Conservation (phyloP, 768 basidiomycete genomes). For the Asterophora parasitica region DNA sequence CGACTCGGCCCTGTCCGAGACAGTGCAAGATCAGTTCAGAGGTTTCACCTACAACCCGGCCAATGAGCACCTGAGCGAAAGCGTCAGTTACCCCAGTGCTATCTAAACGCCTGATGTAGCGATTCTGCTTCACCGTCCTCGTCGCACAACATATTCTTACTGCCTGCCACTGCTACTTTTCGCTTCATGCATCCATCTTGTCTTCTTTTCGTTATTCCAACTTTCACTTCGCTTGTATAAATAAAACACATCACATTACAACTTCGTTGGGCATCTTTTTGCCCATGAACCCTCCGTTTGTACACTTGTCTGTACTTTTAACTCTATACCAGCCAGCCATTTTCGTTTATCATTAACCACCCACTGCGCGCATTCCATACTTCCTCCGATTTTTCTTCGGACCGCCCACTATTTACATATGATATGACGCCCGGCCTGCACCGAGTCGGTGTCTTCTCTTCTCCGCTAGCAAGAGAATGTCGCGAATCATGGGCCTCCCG, state of each 20-base stretch:
- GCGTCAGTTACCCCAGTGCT: conserved; percentile 59
- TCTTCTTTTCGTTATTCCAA: not conserved
- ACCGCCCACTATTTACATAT: too few species aligned
- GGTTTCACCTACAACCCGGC: conserved; percentile 88
- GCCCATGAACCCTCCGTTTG: not conserved
- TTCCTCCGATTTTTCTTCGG: too few species aligned
- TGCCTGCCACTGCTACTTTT: not conserved
- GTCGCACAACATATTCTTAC: not conserved
- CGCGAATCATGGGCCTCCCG: too few species aligned
- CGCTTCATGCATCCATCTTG: not conserved
- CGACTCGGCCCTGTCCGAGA: conserved; percentile 88
- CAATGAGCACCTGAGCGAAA: conserved; percentile 81
- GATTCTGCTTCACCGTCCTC: not conserved
- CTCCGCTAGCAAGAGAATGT: too few species aligned
- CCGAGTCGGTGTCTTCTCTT: too few species aligned
- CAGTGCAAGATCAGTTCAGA: conserved; percentile 93
- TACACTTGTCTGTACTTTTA: conserved; percentile 6
- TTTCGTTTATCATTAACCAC: too few species aligned
- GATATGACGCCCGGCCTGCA: too few species aligned
- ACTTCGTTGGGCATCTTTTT: not conserved
- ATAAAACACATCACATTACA: conserved; percentile 4
- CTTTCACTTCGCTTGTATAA: conserved; percentile 1
- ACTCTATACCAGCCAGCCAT: not conserved
- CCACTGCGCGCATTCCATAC: too few species aligned
- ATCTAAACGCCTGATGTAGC: conserved; percentile 17